Percentiles rank a stretch among this genome's conserved stretches.
phyloP scores from a whole-genome alignment of 2,329 filamentous ascomycete species.

The Epichloe sibirici region DNA sequence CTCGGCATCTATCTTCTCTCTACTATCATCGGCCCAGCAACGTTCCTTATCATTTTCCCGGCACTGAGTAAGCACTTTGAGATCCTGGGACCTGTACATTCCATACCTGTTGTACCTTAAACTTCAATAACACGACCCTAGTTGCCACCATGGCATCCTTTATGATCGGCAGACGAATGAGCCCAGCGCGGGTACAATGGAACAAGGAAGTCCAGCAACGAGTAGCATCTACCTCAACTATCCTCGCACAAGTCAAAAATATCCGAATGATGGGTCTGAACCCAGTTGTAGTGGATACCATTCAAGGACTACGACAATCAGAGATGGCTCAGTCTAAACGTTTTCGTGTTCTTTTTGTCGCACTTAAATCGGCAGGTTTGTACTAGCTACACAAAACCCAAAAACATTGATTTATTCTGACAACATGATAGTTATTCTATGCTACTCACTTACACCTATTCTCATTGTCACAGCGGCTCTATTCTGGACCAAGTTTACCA shows the following conservation, averaged over 20 bases:
- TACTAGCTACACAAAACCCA: background rate
- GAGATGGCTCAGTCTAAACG: conserved; percentile 8
- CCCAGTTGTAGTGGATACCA: background rate
- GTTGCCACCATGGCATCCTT: too few relatives aligned
- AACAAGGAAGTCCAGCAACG: background rate
- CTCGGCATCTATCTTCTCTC: conserved; percentile 36
- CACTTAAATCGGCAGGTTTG: conserved; percentile 4
- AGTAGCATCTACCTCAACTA: background rate
- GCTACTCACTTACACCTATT: conserved; percentile 4
- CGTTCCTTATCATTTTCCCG: conserved; percentile 21
- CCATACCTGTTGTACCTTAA: too few relatives aligned
- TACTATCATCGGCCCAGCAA: conserved; percentile 33
- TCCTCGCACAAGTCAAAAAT: conserved; percentile 15
- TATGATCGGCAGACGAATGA: background rate
- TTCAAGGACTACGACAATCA: conserved; percentile 8
- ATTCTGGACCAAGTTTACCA: conserved; percentile 7
- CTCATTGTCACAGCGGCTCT: conserved; percentile 7
- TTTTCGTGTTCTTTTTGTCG: conserved; percentile 4
- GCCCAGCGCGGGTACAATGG: background rate
- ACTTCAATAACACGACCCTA: background rate
- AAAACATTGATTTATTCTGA: too few relatives aligned
- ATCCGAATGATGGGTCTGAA: conserved; percentile 24
- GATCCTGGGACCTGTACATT: too few relatives aligned
- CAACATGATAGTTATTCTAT: background rate
- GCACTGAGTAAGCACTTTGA: background rate